Conservation (phyloP, 768 basidiomycete species). For the Termitomyces titanicus region DNA sequence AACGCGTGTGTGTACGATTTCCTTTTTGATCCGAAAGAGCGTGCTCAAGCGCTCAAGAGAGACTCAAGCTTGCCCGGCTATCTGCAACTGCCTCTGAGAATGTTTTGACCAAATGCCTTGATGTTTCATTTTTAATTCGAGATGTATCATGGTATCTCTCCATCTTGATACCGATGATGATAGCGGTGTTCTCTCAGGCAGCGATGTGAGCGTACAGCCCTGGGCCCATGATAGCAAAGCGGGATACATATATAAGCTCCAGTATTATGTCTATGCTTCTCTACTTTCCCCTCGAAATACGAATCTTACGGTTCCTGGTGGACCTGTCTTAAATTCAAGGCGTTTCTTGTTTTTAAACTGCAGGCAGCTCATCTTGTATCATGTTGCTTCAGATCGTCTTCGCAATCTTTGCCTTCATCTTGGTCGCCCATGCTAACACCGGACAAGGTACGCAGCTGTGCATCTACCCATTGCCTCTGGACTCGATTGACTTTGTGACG, state of each 20-base stretch:
- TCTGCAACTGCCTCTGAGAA: neutral
- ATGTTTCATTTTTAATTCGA: neutral
- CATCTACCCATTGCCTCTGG: neutral
- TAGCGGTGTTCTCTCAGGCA: neutral
- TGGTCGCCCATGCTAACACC: neutral
- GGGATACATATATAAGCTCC: no score
- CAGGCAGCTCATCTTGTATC: neutral
- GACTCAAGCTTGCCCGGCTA: no score
- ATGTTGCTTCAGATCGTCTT: neutral
- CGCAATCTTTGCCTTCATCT: neutral
- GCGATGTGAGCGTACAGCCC: neutral
- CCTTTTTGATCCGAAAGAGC: no score
- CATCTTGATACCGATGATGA: neutral
- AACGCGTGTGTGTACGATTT: no score
- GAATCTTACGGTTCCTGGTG: neutral
- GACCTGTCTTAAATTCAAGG: neutral
- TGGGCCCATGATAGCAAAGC: no score
- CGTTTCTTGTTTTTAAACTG: neutral
- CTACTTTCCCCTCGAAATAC: neutral
- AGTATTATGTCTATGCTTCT: no score
- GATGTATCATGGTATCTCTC: neutral
- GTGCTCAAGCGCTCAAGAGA: no score
- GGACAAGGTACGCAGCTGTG: neutral
- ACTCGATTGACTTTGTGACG: neutral
- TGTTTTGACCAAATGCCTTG: neutral